Evolutionary conservation across 2,329 filamentous ascomycete species (phyloP), one percentile per base, ranked within the genome.

Genomic region (Xylaria arbuscula): DNA sequence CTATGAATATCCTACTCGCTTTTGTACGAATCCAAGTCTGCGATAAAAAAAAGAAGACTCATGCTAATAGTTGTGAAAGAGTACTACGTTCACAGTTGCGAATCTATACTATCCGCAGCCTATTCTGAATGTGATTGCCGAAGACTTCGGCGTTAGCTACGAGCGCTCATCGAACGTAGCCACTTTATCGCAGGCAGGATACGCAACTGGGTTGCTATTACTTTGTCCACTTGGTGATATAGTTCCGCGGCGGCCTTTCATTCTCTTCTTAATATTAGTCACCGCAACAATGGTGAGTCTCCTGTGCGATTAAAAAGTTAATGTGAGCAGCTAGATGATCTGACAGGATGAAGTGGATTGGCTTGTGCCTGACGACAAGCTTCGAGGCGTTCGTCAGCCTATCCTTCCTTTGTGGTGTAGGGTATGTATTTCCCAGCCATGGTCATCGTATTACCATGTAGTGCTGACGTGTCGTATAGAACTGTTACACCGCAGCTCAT

Each of bases 31-130:
- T 57, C 5, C 7, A 36, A 15, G 3, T 15, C 15, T 17, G 22
- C 6, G 17, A 11, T 32, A 4, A 13, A 47, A 22, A 47, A 22
- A 28, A 36, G 42, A 24, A 40, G 19, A 17, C 3, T 15, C n/a
- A 17, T 65, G 34, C 68, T 70, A 10, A 69, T 47, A 17, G 15
- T 32, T 22, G 47, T 15, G 7, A 13, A 61, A 78, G 80, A 80
- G 81, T 42, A 78, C 78, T 1, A 84, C 86, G n/a, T 87, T 90
- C 73, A 90, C 89, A 2, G 89, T 92, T 19, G 90, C 90, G 17
- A 92, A 92, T 74, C 80, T 92, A 11, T 92, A 92, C 79, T 92
- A 92, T 76, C 88, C 84, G 38, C 89, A 92, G 72, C 89, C 90
- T 0, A 90, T 92, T 54, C 80, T 92, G 15, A 90, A 91, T 70